These are phyloP conservation scores for Claviceps cyperi DNA, from an alignment of 2,329 filamentous ascomycete species.

Conservation along the genomic window DNA sequence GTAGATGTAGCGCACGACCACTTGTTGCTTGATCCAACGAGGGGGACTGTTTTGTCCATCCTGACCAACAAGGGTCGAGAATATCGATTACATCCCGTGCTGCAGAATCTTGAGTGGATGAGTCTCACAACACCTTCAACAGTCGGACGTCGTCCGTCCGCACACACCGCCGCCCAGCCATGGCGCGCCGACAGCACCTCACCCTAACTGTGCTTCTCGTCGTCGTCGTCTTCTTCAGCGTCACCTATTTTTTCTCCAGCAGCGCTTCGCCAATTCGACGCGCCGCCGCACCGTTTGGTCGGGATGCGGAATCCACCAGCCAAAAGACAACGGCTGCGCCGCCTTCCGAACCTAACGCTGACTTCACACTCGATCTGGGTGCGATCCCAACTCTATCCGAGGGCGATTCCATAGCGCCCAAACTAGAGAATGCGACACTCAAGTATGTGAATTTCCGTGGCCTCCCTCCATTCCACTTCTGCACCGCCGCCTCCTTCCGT, in stretches of 20 bases:
- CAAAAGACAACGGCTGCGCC: background rate
- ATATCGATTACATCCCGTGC: background rate
- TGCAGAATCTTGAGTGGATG: background rate
- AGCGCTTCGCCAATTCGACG: slow-evolving; percentile 3
- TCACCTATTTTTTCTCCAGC: slow-evolving; percentile 46
- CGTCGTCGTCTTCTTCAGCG: slow-evolving; percentile 39
- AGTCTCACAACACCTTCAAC: background rate
- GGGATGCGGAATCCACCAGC: background rate
- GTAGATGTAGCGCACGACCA: too few relatives aligned
- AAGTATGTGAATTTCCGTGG: slow-evolving; percentile 37
- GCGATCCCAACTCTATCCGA: slow-evolving; percentile 37
- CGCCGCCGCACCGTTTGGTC: slow-evolving; percentile 6
- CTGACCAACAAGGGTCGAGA: background rate
- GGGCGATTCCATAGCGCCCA: slow-evolving; percentile 62
- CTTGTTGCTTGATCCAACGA: too few relatives aligned
- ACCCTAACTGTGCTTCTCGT: slow-evolving; percentile 38
- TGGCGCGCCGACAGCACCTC: slow-evolving; percentile 40
- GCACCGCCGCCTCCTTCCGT: background rate
- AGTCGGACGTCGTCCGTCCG: background rate
- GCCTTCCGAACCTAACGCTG: slow-evolving; percentile 11
- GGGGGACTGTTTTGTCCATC: background rate
- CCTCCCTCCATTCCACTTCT: background rate
- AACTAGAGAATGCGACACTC: slow-evolving; percentile 67
- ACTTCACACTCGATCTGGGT: slow-evolving; percentile 25
- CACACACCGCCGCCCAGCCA: slow-evolving; percentile 12